A percentile compares a stretch with the other conserved stretches of the same genome.
phyloP scores from a whole-genome alignment of 1,284 basidiomycete genomes.

The Ustilago shanxiensis region DNA sequence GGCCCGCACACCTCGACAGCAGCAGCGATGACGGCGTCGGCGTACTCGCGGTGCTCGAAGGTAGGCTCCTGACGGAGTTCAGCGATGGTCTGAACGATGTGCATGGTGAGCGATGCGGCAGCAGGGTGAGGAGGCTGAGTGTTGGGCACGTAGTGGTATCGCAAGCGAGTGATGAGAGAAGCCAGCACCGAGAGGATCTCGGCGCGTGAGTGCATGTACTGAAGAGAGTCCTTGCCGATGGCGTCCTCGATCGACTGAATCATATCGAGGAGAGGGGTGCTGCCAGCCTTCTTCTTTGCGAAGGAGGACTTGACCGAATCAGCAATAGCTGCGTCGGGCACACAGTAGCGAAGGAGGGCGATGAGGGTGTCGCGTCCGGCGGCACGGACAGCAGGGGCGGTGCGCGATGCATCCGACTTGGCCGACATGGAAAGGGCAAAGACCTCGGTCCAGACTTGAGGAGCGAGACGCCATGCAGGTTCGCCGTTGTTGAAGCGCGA shows the following conservation, averaged over 20 bases:
- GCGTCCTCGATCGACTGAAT: conserved; percentile 60
- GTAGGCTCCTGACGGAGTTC: conserved; percentile 81
- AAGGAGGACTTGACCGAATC: conserved; percentile 45
- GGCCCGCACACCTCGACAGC: conserved; percentile 91
- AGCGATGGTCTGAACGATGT: conserved; percentile 81
- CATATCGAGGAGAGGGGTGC: conserved; percentile 50
- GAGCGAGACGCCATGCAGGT: conserved; percentile 56
- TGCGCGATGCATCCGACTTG: conserved; percentile 61
- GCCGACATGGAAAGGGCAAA: conserved; percentile 58
- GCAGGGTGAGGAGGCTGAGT: conserved; percentile 67
- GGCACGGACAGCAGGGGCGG: conserved; percentile 54
- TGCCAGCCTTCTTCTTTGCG: conserved; percentile 36
- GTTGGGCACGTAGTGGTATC: conserved; percentile 53
- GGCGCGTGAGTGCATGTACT: conserved; percentile 60
- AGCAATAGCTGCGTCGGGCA: conserved; percentile 60
- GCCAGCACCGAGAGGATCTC: conserved; percentile 64
- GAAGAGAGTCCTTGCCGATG: conserved; percentile 63
- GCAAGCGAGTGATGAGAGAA: conserved; percentile 58
- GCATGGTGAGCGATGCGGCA: conserved; percentile 80
- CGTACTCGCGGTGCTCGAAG: conserved; percentile 91
- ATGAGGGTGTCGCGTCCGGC: conserved; percentile 60
- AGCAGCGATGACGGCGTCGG: conserved; percentile 82
- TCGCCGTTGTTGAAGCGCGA: conserved; percentile 54
- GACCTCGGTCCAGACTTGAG: conserved; percentile 56
- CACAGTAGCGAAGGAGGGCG: conserved; percentile 63